phyloP scores from a whole-genome alignment of 257 asterid species.

The Scutellaria barbata region DNA sequence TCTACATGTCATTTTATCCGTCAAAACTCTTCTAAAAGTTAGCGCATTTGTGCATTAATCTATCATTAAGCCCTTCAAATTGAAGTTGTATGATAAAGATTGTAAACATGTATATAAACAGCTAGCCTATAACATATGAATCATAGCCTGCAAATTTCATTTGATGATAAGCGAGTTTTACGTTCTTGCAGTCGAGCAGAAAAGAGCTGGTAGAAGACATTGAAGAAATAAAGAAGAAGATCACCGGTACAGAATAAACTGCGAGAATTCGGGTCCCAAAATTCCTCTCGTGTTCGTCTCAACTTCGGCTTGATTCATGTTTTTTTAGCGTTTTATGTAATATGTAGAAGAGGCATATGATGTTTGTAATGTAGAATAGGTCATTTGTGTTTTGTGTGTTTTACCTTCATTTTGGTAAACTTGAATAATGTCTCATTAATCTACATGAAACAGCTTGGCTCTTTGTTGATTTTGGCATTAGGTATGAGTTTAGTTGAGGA shows the following conservation, averaged over 20 bases:
- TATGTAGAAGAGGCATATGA: slow-evolving; percentile 33
- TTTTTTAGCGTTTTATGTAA: neutral
- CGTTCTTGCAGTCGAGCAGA: slow-evolving; percentile 75
- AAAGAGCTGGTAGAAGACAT: slow-evolving; percentile 79
- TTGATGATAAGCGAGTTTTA: neutral
- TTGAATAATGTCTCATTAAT: slow-evolving; percentile 15
- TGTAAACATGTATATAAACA: neutral
- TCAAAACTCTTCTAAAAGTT: too few relatives aligned
- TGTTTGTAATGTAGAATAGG: slow-evolving; percentile 37
- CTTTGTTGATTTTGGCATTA: neutral
- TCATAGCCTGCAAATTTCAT: neutral
- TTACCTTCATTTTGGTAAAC: slow-evolving; percentile 14
- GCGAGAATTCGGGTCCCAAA: neutral
- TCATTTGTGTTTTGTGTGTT: slow-evolving; percentile 8
- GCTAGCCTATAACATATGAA: too few relatives aligned
- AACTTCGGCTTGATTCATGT: slow-evolving; percentile 5
- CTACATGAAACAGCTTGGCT: slow-evolving; percentile 14
- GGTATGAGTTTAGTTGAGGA: neutral
- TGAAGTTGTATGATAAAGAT: neutral
- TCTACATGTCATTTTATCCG: too few relatives aligned
- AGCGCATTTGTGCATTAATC: neutral
- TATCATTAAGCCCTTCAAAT: neutral
- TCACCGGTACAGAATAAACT: slow-evolving; percentile 73
- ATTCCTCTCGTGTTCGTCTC: neutral
- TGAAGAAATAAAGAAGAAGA: slow-evolving; percentile 89